phyloP scores from a whole-genome alignment of 352 stramenopile genomes.

The Hyaloperonospora brassicae region DNA sequence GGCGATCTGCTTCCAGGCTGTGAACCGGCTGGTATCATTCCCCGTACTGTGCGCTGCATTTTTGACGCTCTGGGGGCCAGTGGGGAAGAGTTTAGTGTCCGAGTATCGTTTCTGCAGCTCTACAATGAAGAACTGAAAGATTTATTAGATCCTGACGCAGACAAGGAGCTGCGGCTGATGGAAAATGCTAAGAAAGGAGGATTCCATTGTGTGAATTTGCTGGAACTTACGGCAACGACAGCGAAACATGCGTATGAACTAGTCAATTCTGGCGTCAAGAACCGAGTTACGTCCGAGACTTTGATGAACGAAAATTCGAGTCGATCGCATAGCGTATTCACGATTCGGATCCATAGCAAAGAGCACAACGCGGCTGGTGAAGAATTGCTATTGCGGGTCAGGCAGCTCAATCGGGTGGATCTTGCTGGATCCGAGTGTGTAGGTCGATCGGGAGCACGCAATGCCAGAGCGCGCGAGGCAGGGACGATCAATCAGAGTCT shows the following conservation, averaged over 20 bases:
- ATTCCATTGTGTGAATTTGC: slow-evolving; percentile 91
- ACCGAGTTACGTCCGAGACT: slow-evolving; percentile 88
- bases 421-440: slow-evolving; percentile 94
- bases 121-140: slow-evolving; percentile 99
- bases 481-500: slow-evolving; percentile 97
- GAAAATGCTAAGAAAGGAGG: slow-evolving; percentile 69
- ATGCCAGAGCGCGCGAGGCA: slow-evolving; percentile 82
- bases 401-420: slow-evolving; percentile 98
- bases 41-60: slow-evolving; percentile 89
- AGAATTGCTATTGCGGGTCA: too few relatives aligned
- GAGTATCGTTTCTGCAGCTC: slow-evolving; percentile 96
- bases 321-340: slow-evolving; percentile 98
- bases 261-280: slow-evolving; percentile 85
- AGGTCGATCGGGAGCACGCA: slow-evolving; percentile 83
- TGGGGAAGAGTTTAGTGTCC: slow-evolving; percentile 89
- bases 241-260: slow-evolving; percentile 82
- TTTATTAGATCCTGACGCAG: slow-evolving; percentile 81
- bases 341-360: slow-evolving; percentile 94
- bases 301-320: slow-evolving; percentile 94
- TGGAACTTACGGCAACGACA: slow-evolving; percentile 77
- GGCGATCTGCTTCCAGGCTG: slow-evolving; percentile 80
- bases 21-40: slow-evolving; percentile 92
- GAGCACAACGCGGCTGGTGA: too few relatives aligned
- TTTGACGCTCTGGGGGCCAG: slow-evolving; percentile 90
- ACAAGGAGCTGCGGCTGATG: slow-evolving; percentile 37